A percentile compares a stretch with the other conserved stretches of the same genome.
Evolutionary conservation across 1,284 basidiomycete genomes (phyloP).

Genomic region (Coniferiporia sulphurascens): DNA sequence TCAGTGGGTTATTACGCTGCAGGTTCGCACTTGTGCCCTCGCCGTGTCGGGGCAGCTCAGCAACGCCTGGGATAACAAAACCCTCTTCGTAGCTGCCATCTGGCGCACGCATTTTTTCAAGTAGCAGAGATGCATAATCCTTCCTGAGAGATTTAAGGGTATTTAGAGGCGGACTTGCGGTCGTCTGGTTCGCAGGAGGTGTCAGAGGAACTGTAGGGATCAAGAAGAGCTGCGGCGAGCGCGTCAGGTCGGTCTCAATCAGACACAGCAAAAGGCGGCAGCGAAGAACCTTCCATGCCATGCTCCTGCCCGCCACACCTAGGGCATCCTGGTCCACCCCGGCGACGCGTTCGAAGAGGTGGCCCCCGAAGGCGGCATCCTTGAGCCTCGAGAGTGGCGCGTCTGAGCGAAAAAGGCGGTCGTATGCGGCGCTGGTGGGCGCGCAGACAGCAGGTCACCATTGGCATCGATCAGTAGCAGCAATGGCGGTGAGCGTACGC

Average conservation of each 20-base stretch:
- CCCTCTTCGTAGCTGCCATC: conserved; percentile 74
- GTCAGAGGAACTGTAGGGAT: conserved; percentile 14
- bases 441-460: conserved; percentile 1
- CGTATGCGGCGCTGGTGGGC: conserved; percentile 48
- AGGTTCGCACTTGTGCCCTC: conserved; percentile 39
- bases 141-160: conserved; percentile 44
- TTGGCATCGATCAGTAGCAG: background rate
- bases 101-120: conserved; percentile 69
- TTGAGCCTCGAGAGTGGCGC: conserved; percentile 55
- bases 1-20: conserved; percentile 81
- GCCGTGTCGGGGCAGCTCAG: conserved; percentile 33
- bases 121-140: conserved; percentile 46
- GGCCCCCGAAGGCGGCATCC: conserved; percentile 57
- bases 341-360: conserved; percentile 40
- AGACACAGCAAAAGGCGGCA: background rate
- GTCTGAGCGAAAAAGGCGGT: conserved; percentile 54
- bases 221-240: conserved; percentile 14
- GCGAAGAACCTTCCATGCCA: conserved; percentile 68
- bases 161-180: conserved; percentile 28
- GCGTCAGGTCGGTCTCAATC: background rate
- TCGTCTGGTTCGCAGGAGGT: conserved; percentile 9
- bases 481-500: conserved; percentile 1
- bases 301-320: conserved; percentile 59
- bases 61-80: conserved; percentile 48
- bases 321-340: conserved; percentile 28